Conservation (phyloP, 2,329 filamentous ascomycete species). For the Exophiala spinifera region DNA sequence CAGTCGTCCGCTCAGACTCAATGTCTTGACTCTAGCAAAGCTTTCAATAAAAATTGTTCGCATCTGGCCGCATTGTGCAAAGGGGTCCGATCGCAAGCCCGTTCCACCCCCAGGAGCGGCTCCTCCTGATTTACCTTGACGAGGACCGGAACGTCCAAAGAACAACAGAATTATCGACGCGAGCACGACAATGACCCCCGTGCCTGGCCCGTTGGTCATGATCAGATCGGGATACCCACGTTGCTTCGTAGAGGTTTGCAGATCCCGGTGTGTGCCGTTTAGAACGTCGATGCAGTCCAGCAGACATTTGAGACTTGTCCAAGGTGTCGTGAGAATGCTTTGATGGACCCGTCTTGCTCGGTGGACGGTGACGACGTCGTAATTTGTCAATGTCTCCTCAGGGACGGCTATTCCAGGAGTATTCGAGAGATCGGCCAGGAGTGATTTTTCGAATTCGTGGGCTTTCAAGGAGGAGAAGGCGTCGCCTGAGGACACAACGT, state of each 20-base stretch:
- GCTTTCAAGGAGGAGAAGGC: slow-evolving; percentile 64
- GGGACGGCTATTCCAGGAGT: neutral
- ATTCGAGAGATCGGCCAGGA: slow-evolving; percentile 56
- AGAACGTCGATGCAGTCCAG: slow-evolving; percentile 60
- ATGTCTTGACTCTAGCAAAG: slow-evolving; percentile 76
- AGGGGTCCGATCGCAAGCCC: no score
- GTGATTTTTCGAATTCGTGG: slow-evolving; percentile 59
- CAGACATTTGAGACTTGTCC: slow-evolving; percentile 63
- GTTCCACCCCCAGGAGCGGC: no score
- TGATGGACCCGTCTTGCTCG: slow-evolving; percentile 83
- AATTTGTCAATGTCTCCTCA: slow-evolving; percentile 56
- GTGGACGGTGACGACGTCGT: slow-evolving; percentile 65
- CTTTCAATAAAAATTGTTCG: slow-evolving; percentile 85
- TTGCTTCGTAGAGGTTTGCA: slow-evolving; percentile 27
- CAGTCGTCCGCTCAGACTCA: slow-evolving; percentile 82
- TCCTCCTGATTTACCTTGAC: no score
- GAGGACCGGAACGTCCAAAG: slow-evolving; percentile 32
- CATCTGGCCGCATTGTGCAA: slow-evolving; percentile 47
- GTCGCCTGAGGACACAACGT: slow-evolving; percentile 76
- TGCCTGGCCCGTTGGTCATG: slow-evolving; percentile 84
- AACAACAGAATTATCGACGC: slow-evolving; percentile 57
- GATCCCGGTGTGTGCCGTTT: slow-evolving; percentile 36
- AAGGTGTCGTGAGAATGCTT: slow-evolving; percentile 56
- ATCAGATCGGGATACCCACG: slow-evolving; percentile 67
- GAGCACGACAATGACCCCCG: slow-evolving; percentile 71